Evolutionary conservation across 495 filamentous ascomycete species (phyloP).

Genomic region (Glonium stellatum): DNA sequence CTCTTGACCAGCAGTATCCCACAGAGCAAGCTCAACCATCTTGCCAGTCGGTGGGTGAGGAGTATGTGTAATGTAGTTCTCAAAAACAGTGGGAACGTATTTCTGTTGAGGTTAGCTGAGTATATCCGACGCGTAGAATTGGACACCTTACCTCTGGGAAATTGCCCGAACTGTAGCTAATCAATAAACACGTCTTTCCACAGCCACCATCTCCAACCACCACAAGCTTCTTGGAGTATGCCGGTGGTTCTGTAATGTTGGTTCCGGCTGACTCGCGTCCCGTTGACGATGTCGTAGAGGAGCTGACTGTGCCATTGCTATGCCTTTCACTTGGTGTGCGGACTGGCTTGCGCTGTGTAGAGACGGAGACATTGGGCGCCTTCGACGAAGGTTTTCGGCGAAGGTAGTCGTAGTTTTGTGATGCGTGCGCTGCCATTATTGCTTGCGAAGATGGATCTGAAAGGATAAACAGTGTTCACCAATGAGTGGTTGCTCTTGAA

Average conservation of each 20-base stretch:
- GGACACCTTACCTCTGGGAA: constrained; percentile 78
- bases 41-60: constrained; percentile 79
- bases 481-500: background rate
- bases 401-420: constrained; percentile 40
- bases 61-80: constrained; percentile 98
- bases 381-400: constrained; percentile 35
- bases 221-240: constrained; percentile 97
- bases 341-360: constrained; percentile 37
- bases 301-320: constrained; percentile 79
- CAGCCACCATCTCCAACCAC: constrained; percentile 97
- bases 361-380: constrained; percentile 8
- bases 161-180: constrained; percentile 95
- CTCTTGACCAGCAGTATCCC: constrained; percentile 98
- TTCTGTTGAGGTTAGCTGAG: constrained; percentile 53
- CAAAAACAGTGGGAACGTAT: constrained; percentile 99
- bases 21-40: constrained; percentile 89
- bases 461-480: background rate
- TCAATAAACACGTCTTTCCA: constrained; percentile 96
- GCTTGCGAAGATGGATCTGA: background rate
- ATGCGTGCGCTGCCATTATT: constrained; percentile 14
- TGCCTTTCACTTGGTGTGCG: constrained; percentile 55
- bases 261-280: constrained; percentile 69
- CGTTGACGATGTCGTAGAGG: constrained; percentile 59
- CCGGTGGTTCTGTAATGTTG: constrained; percentile 77
- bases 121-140: constrained; percentile 2